A percentile compares a stretch with the other conserved stretches of the same genome.
phyloP scores from a whole-genome alignment of 2,329 filamentous ascomycete species.

The Bipolaris victoriae region DNA sequence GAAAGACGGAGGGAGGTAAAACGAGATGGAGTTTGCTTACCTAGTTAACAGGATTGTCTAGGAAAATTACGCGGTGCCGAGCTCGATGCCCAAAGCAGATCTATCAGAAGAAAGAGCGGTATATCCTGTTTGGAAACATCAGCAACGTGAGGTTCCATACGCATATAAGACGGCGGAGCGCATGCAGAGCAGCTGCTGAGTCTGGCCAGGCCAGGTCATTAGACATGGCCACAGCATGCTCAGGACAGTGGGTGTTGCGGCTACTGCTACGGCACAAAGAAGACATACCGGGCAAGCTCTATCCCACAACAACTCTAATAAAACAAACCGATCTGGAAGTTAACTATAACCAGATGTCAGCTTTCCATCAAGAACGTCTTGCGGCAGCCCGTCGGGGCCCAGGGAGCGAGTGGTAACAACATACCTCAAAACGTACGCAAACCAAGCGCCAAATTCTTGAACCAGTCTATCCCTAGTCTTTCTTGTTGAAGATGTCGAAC shows the following conservation, averaged over 20 bases:
- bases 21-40: conserved; percentile 35
- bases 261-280: neutral
- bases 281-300: conserved; percentile 38
- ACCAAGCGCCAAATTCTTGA: conserved; percentile 50
- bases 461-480: conserved; percentile 53
- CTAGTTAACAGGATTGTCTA: conserved; percentile 36
- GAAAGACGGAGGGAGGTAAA: neutral
- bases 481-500: conserved; percentile 44
- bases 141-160: conserved; percentile 1
- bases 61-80: conserved; percentile 33
- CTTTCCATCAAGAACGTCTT: conserved; percentile 13
- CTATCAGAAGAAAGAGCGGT: conserved; percentile 38
- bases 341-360: conserved; percentile 38
- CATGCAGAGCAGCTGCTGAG: neutral
- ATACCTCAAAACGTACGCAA: conserved; percentile 46
- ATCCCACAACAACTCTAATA: conserved; percentile 35
- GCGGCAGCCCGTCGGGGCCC: neutral
- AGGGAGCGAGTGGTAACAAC: conserved; percentile 5
- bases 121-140: conserved; percentile 30
- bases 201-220: neutral
- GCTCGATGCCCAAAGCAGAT: conserved; percentile 40
- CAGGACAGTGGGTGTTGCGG: neutral
- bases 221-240: conserved; percentile 1
- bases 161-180: neutral
- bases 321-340: conserved; percentile 34